These are phyloP conservation scores for Lichtheimia ramosa DNA, from an alignment of 371 early-diverging fungal genomes.

Conservation along the genomic window DNA sequence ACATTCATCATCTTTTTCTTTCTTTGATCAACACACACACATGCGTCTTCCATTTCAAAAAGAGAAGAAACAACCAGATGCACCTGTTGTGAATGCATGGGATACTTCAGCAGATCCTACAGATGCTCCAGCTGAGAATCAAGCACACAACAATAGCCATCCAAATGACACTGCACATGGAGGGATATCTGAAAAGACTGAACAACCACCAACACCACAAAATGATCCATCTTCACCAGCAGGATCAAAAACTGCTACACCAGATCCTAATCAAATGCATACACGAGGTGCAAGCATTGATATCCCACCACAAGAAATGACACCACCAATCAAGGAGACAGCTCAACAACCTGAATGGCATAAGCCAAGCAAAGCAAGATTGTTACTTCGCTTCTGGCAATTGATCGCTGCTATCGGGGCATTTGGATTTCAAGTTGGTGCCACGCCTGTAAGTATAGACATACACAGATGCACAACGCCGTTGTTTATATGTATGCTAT, in stretches of 20 bases:
- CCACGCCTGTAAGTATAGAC: constrained; percentile 26
- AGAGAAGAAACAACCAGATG: background rate
- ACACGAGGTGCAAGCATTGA: constrained; percentile 3
- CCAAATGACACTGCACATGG: too few species aligned
- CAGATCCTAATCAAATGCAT: background rate
- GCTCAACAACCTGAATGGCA: background rate
- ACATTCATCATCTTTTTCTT: too few species aligned
- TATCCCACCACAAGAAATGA: constrained; percentile 2
- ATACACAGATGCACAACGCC: background rate
- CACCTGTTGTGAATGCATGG: constrained; percentile 13
- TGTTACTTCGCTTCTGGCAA: constrained; percentile 29
- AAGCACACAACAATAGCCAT: too few species aligned
- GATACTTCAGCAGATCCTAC: background rate
- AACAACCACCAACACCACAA: too few species aligned
- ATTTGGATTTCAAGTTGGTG: constrained; percentile 40
- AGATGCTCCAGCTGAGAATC: too few species aligned
- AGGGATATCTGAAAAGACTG: too few species aligned
- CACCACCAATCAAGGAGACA: background rate
- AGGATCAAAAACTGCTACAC: too few species aligned
- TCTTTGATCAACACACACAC: background rate
- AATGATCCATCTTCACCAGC: too few species aligned
- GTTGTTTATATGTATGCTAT: background rate
- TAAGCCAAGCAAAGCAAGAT: constrained; percentile 12
- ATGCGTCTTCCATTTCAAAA: background rate
- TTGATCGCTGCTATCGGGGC: constrained; percentile 31